Evolutionary conservation across 176 grass and related monocot genomes (phyloP), one percentile per base, ranked within the genome.

Genomic region (Carex pumila): DNA sequence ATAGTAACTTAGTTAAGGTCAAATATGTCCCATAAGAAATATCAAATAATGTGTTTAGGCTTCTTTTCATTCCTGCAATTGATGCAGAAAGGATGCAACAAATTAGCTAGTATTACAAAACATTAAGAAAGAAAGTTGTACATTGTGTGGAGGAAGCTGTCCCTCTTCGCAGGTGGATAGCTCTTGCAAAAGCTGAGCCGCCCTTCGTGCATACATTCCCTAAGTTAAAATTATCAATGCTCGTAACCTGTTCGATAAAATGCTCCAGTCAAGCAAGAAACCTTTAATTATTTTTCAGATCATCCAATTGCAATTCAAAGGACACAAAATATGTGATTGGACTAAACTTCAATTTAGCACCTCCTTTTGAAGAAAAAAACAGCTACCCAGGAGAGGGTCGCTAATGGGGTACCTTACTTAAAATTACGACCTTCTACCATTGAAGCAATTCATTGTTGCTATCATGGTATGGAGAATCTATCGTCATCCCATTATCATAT

Each of bases 181-280:
- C 84, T 98, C 96, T 89, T 71, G 90, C 54, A 93, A 83, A 63
- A 93, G 83, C 81, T 95, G 96, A 37, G 87, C 76, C n/a, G 93
- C 93, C 45, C 91, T 76, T 89, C 86, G 85, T 69, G 85, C 93
- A 81, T 93, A 93, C 96, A 95, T 98, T 82, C 67, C 87, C 59
- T 63, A 59, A 54, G 37, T 36, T 14, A 78, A 80, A 77, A 83
- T 69, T 71, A 6, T 19, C 34, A n/a, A 50, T 76, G 84, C 77
- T 10, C 80, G 18, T 57, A 70, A 94, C 8, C 22, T 83, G 71
- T 85, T 90, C 71, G 88, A 65, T 64, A 43, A 70, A 90, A 80
- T 59, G 43, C 60, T 61, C 55, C 80, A 70, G 1, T 34, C 1
- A 64, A 31, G 25, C 6, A 80, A 57, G 22, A 81, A 41, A 5